Percentiles rank a stretch among this genome's conserved stretches.
These are phyloP conservation scores for Diutina rugosa DNA, from an alignment of 1,139 yeast genomes.

Conservation along the genomic window DNA sequence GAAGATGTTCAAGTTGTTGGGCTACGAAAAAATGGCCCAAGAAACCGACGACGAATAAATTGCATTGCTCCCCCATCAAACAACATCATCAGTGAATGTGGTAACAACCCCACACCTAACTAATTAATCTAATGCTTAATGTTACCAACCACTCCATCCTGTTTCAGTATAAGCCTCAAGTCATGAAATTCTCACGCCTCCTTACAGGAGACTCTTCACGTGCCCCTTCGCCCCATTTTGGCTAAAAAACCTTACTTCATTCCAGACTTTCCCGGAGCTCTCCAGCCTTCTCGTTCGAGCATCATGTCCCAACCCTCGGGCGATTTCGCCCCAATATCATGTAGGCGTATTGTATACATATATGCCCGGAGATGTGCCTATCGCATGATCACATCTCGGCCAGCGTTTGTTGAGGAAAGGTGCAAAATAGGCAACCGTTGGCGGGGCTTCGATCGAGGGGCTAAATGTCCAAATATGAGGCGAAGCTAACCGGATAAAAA, in stretches of 20 bases:
- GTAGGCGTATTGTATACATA: not conserved
- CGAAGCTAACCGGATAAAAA: not conserved
- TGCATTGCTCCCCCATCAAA: not conserved
- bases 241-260: not conserved
- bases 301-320: not conserved
- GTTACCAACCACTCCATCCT: too few species aligned
- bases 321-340: not conserved
- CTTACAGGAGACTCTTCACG: not conserved
- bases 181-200: not conserved
- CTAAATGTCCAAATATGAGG: not conserved
- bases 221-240: not conserved
- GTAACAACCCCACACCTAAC: not conserved
- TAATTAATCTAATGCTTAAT: not conserved
- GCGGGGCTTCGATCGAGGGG: not conserved
- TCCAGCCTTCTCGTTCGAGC: not conserved
- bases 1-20: conserved; percentile 51
- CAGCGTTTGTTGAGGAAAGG: not conserved
- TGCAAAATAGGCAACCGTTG: not conserved
- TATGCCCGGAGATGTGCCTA: not conserved
- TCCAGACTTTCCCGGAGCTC: not conserved
- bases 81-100: not conserved
- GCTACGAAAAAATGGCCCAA: conserved; percentile 36
- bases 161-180: not conserved
- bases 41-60: not conserved
- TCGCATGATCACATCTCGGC: not conserved